Base-by-base conservation (phyloP, 371 early-diverging fungal species). In the Saksenaea vasiformis region DNA sequence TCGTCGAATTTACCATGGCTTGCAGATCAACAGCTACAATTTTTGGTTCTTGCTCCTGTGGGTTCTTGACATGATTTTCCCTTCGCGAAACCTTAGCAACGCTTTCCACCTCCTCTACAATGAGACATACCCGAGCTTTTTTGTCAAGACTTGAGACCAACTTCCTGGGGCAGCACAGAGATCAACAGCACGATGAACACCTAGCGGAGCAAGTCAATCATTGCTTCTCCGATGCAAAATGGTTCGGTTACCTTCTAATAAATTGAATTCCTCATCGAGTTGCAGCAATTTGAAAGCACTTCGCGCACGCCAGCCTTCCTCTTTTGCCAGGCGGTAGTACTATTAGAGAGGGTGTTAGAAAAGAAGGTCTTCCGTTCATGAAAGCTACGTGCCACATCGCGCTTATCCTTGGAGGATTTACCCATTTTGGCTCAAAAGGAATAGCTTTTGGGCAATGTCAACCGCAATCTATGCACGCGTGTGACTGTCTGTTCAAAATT, bases 111-210 rank as follows among this genome's bases (percentile, higher is more conserved):
- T 27, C 54, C 26, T 36, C 58, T 65, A 54, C 67, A 22, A 28
- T 8, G n/a, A 22, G 7, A 56, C 69, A 35, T 79, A 82, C 84
- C 71, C 82, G 15, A 92, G 80, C 61, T 87, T 87, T 67, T 88
- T 85, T 58, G 90, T 87, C 24, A 98, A 83, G 13, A 99, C 99
- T 78, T 99, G 99, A 37, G 94, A 92, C 99, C 99, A 99, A 77
- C 96, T 95, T 22, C 99, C 99, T 0, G 99, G 99, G 2, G 99
- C 99, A 15, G 99, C 99, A 79, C 99, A 99, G 44, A 99, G 85
- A 85, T 99, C 99, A 26, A 99, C 98, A 26, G 93, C 94, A 63
- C 91, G 84, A 35, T 87, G 87, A n/a, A 97, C 95, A 28, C 90
- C 90, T 90, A 71, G n/a, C 3, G 11, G 7, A 28, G 10, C 10